Evolutionary conservation across 352 stramenopile species (phyloP).

Genomic region (Phytopythium oedochilum): DNA sequence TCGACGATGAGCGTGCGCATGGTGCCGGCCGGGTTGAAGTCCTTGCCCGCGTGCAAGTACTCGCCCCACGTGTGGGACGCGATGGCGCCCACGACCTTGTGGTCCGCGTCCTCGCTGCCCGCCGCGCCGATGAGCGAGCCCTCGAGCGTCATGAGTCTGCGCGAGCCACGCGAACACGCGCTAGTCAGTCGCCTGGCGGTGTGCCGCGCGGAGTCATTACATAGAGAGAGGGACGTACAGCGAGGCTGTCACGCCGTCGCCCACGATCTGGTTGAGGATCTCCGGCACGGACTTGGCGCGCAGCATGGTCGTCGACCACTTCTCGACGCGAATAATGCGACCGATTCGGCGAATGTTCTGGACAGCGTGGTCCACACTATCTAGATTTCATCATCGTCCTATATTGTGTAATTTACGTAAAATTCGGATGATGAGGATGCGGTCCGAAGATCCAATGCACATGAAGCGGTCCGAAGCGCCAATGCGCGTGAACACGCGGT

Average conservation of each 20-base stretch:
- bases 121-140: conserved; percentile 79
- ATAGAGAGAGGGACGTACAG: conserved; percentile 42
- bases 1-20: conserved; percentile 69
- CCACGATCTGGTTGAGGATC: conserved; percentile 74
- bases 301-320: too few species aligned
- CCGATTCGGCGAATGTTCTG: too few species aligned
- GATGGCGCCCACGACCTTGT: conserved; percentile 85
- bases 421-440: too few species aligned
- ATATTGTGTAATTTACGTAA: too few species aligned
- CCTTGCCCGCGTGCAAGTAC: conserved; percentile 69
- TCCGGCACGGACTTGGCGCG: conserved; percentile 76
- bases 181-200: too few species aligned
- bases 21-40: conserved; percentile 48
- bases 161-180: not conserved
- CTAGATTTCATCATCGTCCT: too few species aligned
- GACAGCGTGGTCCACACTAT: too few species aligned
- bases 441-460: too few species aligned
- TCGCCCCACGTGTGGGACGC: conserved; percentile 82
- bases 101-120: conserved; percentile 51
- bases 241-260: conserved; percentile 61
- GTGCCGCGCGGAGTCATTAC: not conserved
- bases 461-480: too few species aligned
- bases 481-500: too few species aligned
- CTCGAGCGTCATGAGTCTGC: conserved; percentile 80
- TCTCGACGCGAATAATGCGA: too few species aligned